Evolutionary conservation across 257 asterid genomes (phyloP).

Genomic region (Orobanche coerulescens): DNA sequence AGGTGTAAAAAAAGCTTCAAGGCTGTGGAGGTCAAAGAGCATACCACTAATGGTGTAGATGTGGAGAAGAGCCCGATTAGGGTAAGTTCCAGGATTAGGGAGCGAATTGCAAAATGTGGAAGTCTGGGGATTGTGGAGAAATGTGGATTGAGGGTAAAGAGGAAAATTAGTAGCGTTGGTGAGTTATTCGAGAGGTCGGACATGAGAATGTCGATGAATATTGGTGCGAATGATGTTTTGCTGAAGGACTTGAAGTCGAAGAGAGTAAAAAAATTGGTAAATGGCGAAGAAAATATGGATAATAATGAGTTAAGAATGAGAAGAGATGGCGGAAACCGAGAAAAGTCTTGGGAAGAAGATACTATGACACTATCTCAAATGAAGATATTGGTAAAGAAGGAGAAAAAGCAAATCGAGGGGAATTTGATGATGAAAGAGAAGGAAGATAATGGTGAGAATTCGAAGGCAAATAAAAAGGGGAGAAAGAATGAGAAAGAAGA

Average conservation of each 20-base stretch:
- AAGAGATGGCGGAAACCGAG: conserved; percentile 25
- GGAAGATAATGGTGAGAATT: conserved; percentile 18
- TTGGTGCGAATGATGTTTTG: conserved; percentile 24
- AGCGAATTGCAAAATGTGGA: conserved; percentile 35
- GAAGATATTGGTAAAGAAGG: conserved; percentile 47
- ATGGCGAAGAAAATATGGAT: conserved; percentile 12
- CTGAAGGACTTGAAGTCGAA: conserved; percentile 19
- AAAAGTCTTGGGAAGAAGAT: conserved; percentile 47
- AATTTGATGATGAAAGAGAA: conserved; percentile 16
- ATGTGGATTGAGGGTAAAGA: conserved; percentile 27
- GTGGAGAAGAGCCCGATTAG: conserved; percentile 29
- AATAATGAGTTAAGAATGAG: conserved; percentile 23
- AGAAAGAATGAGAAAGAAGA: background rate
- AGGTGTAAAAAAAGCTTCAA: conserved; percentile 57
- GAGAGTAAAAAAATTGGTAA: conserved; percentile 5
- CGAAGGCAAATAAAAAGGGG: conserved; percentile 16
- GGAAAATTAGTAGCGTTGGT: conserved; percentile 29
- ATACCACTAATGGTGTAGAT: conserved; percentile 13
- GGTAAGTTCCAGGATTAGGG: conserved; percentile 56
- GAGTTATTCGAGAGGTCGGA: conserved; percentile 30
- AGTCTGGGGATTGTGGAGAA: conserved; percentile 34
- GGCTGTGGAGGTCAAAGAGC: conserved; percentile 53
- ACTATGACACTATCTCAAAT: conserved; percentile 75
- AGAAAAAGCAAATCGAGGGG: conserved; percentile 31
- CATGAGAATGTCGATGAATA: conserved; percentile 17